Base-by-base conservation (phyloP, 352 stramenopile species). In the Globisporangium canariense region DNA sequence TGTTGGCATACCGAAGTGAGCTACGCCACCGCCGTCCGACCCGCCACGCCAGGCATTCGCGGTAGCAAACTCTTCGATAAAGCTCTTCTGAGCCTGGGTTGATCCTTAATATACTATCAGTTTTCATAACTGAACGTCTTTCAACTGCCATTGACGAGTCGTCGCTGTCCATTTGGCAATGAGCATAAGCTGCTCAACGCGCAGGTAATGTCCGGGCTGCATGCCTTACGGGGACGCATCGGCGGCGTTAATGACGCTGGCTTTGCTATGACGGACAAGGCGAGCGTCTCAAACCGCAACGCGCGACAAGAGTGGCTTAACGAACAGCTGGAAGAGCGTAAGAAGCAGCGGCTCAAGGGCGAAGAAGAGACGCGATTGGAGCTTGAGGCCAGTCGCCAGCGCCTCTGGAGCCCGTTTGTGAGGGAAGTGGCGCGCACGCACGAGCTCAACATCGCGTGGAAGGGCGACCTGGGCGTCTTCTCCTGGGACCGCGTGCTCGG, bases 361-460 rank as follows among this genome's bases (percentile, higher is more conserved):
- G 62, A 73, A 18, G 55, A 68, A 1, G 53, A 79, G 47, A 65
- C 75, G 51, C 60, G 64, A 2, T 53, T 52, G 28, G 77, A 77
- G 38, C 55, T 78, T 10, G 53, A 79, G 38, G 46, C 71, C 9
- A 69, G 67, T 28, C 71, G 79, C 13, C 58, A 83, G 32, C 65
- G 69, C 25, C 65, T 86, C 3, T 91, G 83, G 83, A 71, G 62
- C 34, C 78, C 80, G 8, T 89, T 80, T 57, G 55, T 73, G 1
- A 67, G 55, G 10, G 57, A 81, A 38, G 71, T 74, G 7, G 70
- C 66, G 25, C 52, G 66, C 14, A 77, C 74, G 0, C 77, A 77
- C 47, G 80, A 90, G 55, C 73, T 91, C 56, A 91, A 91, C 36
- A 70, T 91, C 14, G 78, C 83, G 2, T 91, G 83, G 80, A 85